Evolutionary conservation across 768 basidiomycete genomes (phyloP), one percentile per base, ranked within the genome.

Genomic region (Hirschioporus abietinus): DNA sequence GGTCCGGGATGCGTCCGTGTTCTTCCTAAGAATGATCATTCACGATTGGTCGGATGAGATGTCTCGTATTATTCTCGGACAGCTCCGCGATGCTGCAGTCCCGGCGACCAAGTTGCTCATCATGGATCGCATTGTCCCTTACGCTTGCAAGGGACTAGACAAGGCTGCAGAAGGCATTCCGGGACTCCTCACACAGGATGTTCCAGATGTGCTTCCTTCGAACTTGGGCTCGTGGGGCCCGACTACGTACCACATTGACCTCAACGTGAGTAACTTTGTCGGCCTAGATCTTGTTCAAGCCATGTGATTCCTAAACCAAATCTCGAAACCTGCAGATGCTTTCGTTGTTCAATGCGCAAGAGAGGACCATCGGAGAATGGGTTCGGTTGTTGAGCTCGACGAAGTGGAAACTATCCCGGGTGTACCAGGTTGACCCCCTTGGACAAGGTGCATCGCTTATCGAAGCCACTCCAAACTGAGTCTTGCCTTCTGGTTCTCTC

Each of bases 11-110:
- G 78, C 78, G 4, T 70, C 74, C 0, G 76, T 81, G 1, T 83
- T 78, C 70, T 67, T 82, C 59, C 24, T 80, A 23, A 73, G 76
- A 9, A 65, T 71, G 35, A 75, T 80, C 58, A 66, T 81, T 27
- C 81, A 83, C 70, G 76, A 81, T 66, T 80, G 80, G 79, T 66
- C 78, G 7, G 77, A 80, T 66, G 66, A 71, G 0, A 71, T 74
- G 73, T 25, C 69, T 63, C 60, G 66, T 73, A 26, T 76, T 57
- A 80, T 84, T 67, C 72, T 84, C 17, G 66, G 67, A 3, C 72
- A 77, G 1, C 73, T 84, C 12, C 73, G 79, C 58, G 73, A 67
- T 1, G 81, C 78, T 0, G 80, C 83, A 0, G 65, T 60, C 0
- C 70, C 77, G 0, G 59, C 71, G 1, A 83, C 82, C 15, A 79